Percentiles rank a stretch among this genome's conserved stretches.
phyloP scores from a whole-genome alignment of 1,139 yeast genomes.

The Blastobotrys serpentis region DNA sequence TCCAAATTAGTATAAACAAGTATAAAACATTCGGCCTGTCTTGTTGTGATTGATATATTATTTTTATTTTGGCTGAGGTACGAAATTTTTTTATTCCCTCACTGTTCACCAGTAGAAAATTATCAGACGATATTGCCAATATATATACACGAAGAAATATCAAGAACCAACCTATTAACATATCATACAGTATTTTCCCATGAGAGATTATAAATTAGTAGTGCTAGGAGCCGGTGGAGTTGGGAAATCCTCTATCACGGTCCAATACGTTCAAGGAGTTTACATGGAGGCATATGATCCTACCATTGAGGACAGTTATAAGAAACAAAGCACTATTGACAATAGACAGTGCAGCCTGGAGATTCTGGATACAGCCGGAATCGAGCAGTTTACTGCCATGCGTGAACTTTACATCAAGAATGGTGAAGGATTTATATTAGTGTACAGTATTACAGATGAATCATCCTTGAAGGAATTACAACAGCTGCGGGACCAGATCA shows the following conservation, averaged over 20 bases:
- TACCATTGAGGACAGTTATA: constrained; percentile 71
- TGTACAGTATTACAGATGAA: constrained; percentile 83
- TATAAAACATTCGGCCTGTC: background rate
- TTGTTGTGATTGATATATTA: background rate
- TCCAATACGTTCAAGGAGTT: constrained; percentile 37
- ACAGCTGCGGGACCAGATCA: constrained; percentile 84
- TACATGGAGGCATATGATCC: constrained; percentile 96
- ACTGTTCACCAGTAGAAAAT: too few species aligned
- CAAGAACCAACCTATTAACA: too few species aligned
- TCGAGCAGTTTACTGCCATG: constrained; percentile 50
- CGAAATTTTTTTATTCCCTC: background rate
- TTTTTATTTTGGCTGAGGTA: background rate
- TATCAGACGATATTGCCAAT: too few species aligned
- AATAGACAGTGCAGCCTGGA: constrained; percentile 42
- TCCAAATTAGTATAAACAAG: constrained; percentile 1
- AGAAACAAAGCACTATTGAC: constrained; percentile 42
- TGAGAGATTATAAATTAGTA: constrained; percentile 64
- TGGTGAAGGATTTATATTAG: constrained; percentile 51
- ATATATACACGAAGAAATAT: too few species aligned
- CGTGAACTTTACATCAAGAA: constrained; percentile 62
- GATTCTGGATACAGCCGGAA: constrained; percentile 49
- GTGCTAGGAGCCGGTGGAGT: constrained; percentile 99
- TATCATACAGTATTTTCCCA: background rate
- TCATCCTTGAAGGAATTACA: constrained; percentile 76
- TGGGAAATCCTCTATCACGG: constrained; percentile 89